Conservation (phyloP, 169 alveolate species). For the Sarcocystis neurona region DNA sequence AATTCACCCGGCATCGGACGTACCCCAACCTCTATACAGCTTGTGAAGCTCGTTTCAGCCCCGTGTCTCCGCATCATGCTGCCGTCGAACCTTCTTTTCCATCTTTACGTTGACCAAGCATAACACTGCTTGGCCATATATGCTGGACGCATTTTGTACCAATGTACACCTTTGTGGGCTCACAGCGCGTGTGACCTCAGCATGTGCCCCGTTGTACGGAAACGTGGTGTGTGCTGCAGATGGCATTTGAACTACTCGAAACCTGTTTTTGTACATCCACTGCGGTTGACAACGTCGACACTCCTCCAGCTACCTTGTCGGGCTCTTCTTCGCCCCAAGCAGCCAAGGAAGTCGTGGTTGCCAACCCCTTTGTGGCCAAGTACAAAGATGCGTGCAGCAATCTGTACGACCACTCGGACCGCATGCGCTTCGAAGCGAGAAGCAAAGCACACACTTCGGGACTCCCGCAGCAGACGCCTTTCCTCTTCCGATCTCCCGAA, state of each 20-base stretch:
- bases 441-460: not conserved
- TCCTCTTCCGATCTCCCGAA: not conserved
- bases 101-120: too few relatives aligned
- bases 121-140: too few relatives aligned
- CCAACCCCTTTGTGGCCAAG: constrained; percentile 33
- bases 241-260: constrained; percentile 47
- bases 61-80: too few relatives aligned
- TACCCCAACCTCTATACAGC: too few relatives aligned
- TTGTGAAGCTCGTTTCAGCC: too few relatives aligned
- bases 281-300: constrained; percentile 16
- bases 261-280: constrained; percentile 45
- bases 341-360: not conserved
- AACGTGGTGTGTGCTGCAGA: constrained; percentile 40
- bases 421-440: constrained; percentile 26
- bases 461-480: not conserved
- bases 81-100: too few relatives aligned
- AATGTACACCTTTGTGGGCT: too few relatives aligned
- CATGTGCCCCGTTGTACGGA: too few relatives aligned
- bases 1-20: too few relatives aligned
- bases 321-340: constrained; percentile 1
- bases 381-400: constrained; percentile 19
- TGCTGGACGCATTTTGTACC: too few relatives aligned
- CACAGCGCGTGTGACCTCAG: too few relatives aligned
- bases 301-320: constrained; percentile 15
- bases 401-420: constrained; percentile 38